Conservation (phyloP, 2,329 filamentous ascomycete species). For the Ambrosiella xylebori region DNA sequence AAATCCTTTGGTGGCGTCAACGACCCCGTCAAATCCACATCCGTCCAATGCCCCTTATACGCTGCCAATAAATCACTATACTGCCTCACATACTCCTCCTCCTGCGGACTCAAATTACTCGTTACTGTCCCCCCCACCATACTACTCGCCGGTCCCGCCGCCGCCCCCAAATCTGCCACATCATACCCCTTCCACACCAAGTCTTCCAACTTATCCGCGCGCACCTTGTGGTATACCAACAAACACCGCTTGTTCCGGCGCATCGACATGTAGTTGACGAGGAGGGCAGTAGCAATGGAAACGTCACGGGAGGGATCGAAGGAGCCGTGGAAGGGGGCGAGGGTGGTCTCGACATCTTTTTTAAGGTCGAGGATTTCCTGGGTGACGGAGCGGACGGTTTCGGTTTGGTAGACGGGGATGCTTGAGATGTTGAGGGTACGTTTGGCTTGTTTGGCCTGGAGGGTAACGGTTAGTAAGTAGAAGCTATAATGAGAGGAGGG, state of each 20-base stretch:
- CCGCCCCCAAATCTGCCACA: slow-evolving; percentile 51
- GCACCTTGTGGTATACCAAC: slow-evolving; percentile 79
- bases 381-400: slow-evolving; percentile 71
- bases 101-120: slow-evolving; percentile 80
- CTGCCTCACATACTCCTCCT: slow-evolving; percentile 87
- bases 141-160: slow-evolving; percentile 26
- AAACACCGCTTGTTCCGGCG: slow-evolving; percentile 90
- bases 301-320: slow-evolving; percentile 76
- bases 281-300: slow-evolving; percentile 67
- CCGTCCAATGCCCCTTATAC: slow-evolving; percentile 96
- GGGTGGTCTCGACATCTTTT: slow-evolving; percentile 61
- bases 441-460: slow-evolving; percentile 85
- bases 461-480: neutral
- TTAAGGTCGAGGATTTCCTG: slow-evolving; percentile 89
- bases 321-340: slow-evolving; percentile 66
- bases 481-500: neutral
- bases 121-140: slow-evolving; percentile 13
- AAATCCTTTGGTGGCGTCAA: slow-evolving; percentile 87
- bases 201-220: slow-evolving; percentile 81
- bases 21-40: slow-evolving; percentile 87
- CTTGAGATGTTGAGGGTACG: slow-evolving; percentile 72
- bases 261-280: slow-evolving; percentile 91
- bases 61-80: slow-evolving; percentile 87
- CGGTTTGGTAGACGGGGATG: slow-evolving; percentile 81
- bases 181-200: slow-evolving; percentile 86